phyloP scores from a whole-genome alignment of 139 green algal species.

The Haematococcus lacustris region DNA sequence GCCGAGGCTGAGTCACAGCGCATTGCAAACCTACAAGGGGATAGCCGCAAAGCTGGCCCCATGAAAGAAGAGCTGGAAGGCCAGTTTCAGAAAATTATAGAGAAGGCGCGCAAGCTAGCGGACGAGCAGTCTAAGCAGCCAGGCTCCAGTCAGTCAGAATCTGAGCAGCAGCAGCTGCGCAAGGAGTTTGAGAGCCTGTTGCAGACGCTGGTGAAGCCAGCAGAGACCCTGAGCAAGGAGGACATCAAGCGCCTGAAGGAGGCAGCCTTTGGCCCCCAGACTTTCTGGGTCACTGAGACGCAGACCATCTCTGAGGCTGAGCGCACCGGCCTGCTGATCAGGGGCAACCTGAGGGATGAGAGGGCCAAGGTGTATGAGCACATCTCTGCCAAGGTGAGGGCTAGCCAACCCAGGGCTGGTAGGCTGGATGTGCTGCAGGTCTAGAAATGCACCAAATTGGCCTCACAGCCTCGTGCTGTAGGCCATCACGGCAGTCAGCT shows the following conservation, averaged over 20 bases:
- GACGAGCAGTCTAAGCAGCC: conserved; percentile 11
- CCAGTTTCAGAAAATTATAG: conserved; percentile 35
- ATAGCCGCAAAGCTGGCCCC: neutral
- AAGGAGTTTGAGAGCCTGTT: conserved; percentile 67
- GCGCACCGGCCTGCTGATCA: conserved; percentile 48
- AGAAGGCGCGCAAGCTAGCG: conserved; percentile 27
- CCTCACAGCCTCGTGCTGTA: too few species aligned
- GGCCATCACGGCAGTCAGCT: too few species aligned
- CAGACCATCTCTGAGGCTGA: conserved; percentile 19
- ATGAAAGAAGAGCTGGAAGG: conserved; percentile 7
- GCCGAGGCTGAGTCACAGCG: conserved; percentile 15
- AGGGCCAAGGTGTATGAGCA: conserved; percentile 39
- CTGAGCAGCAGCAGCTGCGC: conserved; percentile 39
- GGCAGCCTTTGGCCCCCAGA: conserved; percentile 62
- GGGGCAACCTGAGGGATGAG: conserved; percentile 75
- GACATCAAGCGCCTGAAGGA: conserved; percentile 61
- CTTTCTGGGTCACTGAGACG: conserved; percentile 81
- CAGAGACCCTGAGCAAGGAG: conserved; percentile 24
- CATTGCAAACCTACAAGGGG: neutral
- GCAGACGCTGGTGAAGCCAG: conserved; percentile 7
- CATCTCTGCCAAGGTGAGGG: conserved; percentile 19
- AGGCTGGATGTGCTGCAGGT: too few species aligned
- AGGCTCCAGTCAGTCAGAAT: conserved; percentile 8
- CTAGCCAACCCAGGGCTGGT: too few species aligned
- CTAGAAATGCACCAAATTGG: too few species aligned